These are phyloP conservation scores for Bruguiera parviflora DNA, from an alignment of 345 rosid species.

Conservation along the genomic window DNA sequence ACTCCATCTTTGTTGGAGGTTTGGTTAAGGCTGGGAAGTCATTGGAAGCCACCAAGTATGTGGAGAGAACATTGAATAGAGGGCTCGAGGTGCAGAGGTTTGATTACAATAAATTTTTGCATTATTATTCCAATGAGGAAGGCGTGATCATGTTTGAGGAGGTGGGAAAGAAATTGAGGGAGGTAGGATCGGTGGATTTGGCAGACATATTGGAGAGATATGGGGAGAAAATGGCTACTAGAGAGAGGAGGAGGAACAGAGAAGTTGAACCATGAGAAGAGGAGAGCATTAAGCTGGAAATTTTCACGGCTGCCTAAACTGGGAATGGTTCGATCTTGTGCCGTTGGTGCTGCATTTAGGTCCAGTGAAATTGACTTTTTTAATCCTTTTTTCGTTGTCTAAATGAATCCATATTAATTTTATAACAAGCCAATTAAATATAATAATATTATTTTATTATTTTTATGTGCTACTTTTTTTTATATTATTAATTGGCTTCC, in stretches of 20 bases:
- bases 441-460: no score
- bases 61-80: constrained; percentile 62
- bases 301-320: no score
- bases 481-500: no score
- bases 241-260: constrained; percentile 71
- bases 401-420: no score
- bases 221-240: constrained; percentile 83
- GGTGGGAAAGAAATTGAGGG: constrained; percentile 59
- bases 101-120: constrained; percentile 81
- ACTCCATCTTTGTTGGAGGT: constrained; percentile 84
- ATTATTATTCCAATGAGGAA: constrained; percentile 70
- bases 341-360: no score
- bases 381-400: no score
- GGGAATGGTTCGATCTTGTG: no score
- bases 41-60: constrained; percentile 68
- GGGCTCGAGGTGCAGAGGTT: constrained; percentile 78
- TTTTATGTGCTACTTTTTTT: no score
- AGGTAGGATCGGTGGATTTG: constrained; percentile 67
- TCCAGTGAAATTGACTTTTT: no score
- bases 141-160: constrained; percentile 70
- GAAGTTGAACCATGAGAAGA: constrained; percentile 14
- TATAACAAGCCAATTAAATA: no score
- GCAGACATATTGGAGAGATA: constrained; percentile 75
- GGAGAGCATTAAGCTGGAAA: no score
- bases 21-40: constrained; percentile 75